A percentile compares a stretch with the other conserved stretches of the same genome.
phyloP scores from a whole-genome alignment of 129 eudicot species.

The Lonicera japonica region DNA sequence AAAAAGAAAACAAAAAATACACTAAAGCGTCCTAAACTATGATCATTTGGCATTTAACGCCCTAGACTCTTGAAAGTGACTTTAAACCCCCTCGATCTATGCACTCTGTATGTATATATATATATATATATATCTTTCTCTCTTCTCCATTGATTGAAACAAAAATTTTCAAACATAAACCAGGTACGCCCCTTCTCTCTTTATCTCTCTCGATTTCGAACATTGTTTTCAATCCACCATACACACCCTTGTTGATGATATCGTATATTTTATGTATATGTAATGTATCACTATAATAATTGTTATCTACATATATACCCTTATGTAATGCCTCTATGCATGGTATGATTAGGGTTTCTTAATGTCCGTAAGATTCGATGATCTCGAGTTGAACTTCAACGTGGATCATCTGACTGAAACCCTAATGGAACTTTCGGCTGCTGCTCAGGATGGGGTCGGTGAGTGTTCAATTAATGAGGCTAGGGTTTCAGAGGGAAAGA shows the following conservation, averaged over 20 bases:
- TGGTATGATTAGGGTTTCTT: constrained; percentile 10
- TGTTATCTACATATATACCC: too few species aligned
- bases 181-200: background rate
- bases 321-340: background rate
- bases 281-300: too few species aligned
- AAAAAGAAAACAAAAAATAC: too few species aligned
- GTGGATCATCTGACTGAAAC: background rate
- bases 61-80: too few species aligned
- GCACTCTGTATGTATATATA: too few species aligned
- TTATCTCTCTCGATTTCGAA: too few species aligned
- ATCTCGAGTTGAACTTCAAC: background rate
- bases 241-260: too few species aligned
- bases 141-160: too few species aligned
- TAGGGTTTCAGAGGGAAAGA: background rate
- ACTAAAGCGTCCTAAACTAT: too few species aligned
- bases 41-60: too few species aligned
- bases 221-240: background rate
- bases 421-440: constrained; percentile 1
- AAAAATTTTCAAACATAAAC: background rate
- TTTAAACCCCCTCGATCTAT: too few species aligned
- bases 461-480: background rate
- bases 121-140: too few species aligned
- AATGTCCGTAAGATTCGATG: constrained; percentile 9
- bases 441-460: background rate
- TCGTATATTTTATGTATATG: background rate